phyloP scores from a whole-genome alignment of 2,329 filamentous ascomycete genomes.

The Arthroderma uncinatum region DNA sequence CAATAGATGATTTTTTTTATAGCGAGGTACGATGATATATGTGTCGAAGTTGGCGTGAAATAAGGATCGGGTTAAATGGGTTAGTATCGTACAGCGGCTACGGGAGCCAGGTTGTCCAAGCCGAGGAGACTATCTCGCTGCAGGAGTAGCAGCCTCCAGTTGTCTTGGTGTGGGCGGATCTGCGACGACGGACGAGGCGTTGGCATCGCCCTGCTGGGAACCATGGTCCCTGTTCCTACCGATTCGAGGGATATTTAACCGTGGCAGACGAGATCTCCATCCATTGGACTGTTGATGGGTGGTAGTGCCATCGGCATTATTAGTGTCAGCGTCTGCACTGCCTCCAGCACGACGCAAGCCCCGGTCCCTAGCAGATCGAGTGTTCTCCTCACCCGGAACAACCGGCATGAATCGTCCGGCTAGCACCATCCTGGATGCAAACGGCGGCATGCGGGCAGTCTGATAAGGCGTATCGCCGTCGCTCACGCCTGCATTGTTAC shows the following conservation, averaged over 20 bases:
- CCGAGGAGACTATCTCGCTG: not conserved
- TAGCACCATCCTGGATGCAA: slow-evolving; percentile 27
- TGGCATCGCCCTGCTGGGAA: not conserved
- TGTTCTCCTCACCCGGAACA: slow-evolving; percentile 18
- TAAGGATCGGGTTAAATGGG: not conserved
- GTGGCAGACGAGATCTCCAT: not conserved
- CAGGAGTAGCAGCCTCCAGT: not conserved
- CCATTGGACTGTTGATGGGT: not conserved
- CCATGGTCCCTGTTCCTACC: not conserved
- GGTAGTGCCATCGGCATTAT: not conserved
- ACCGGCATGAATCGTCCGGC: slow-evolving; percentile 28
- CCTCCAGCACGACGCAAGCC: not conserved
- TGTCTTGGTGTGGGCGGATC: slow-evolving; percentile 1
- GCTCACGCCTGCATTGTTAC: slow-evolving; percentile 18
- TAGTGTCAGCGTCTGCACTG: not conserved
- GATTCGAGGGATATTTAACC: not conserved
- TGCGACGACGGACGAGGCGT: not conserved
- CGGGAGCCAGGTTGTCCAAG: not conserved
- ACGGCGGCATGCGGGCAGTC: slow-evolving; percentile 23
- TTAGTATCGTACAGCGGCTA: not conserved
- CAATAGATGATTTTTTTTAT: not conserved
- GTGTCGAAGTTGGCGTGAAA: not conserved
- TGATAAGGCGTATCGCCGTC: slow-evolving; percentile 28
- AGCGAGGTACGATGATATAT: not conserved
- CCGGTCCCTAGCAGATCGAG: not conserved